Percentiles rank a stretch among this genome's conserved stretches.
These are phyloP conservation scores for Boeremia lycopersici DNA, from an alignment of 2,329 filamentous ascomycete species.

Conservation along the genomic window DNA sequence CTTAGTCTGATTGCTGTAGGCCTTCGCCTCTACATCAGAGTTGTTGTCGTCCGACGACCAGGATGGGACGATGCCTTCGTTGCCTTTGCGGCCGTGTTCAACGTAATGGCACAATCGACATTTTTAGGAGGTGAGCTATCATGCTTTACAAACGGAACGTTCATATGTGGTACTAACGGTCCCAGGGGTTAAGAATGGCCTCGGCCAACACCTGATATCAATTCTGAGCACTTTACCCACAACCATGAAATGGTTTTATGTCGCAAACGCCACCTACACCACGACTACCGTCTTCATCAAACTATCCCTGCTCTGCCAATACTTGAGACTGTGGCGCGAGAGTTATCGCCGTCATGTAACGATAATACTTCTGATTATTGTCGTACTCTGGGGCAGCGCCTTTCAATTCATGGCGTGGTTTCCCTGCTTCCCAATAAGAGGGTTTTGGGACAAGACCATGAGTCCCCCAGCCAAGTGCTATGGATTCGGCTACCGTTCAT, in stretches of 20 bases:
- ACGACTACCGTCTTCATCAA: conserved; percentile 8
- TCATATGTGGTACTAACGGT: not conserved
- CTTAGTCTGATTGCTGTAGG: conserved; percentile 2
- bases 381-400: conserved; percentile 30
- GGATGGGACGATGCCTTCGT: conserved; percentile 10
- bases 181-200: not conserved
- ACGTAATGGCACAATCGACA: not conserved
- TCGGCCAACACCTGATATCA: conserved; percentile 5
- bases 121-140: not conserved
- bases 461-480: conserved; percentile 32
- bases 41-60: not conserved
- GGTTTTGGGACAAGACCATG: conserved; percentile 23
- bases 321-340: conserved; percentile 36
- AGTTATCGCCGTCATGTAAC: conserved; percentile 22
- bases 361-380: conserved; percentile 19
- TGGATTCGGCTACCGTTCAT: conserved; percentile 27
- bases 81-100: conserved; percentile 1
- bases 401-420: conserved; percentile 41
- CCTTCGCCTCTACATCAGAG: not conserved
- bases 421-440: conserved; percentile 33
- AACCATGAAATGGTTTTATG: conserved; percentile 10
- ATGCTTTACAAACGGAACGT: not conserved
- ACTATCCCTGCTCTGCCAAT: conserved; percentile 42
- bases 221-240: not conserved
- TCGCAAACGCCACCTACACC: conserved; percentile 5